Evolutionary conservation across 1,284 basidiomycete genomes (phyloP), one percentile per base, ranked within the genome.

Genomic region (Thelephora terrestris): DNA sequence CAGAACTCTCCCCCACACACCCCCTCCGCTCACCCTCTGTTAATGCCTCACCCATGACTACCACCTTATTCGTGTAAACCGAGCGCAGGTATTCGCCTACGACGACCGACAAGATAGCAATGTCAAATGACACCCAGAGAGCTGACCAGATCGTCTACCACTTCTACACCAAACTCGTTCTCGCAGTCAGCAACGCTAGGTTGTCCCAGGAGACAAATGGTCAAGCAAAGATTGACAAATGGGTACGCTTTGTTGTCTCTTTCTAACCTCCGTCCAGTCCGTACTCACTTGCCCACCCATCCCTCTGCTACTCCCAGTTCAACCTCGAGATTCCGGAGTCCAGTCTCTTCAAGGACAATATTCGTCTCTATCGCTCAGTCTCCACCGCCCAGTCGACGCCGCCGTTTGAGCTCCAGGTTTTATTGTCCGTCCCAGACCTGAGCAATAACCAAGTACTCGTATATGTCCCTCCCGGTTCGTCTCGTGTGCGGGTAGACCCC

Each of bases 121-220:
- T 67, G 66, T 66, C 65, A 60, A 72, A 73, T 73, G 78, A 81
- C 64, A 71, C 68, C 56, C 75, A 76, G 64, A 86, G 79, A 71
- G 81, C 84, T 54, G 84, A 89, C 74, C 84, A 87, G 71, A 88
- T 89, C 60, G 81, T 82, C 48, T 78, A 81, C 64, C 78, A 80
- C 61, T 79, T 86, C 65, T 88, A 85, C 67, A 75, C 78, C 48
- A 89, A 89, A 70, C 77, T 88, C 51, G 77, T 75, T 60, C 76
- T 82, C 57, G 74, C 85, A 56, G 71, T 89, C 54, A 73, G 79
- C 61, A 69, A 85, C 63, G 83, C 84, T 16, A 70, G 85, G 52
- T 69, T 78, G 20, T 81, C 81, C 38, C 61, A 65, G 38, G 73
- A 75, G 55, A 64, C 69, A 24, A 55, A 24, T 56, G 60, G 67